Conservation (phyloP, 495 filamentous ascomycete genomes). For the Margaritispora aquatica region DNA sequence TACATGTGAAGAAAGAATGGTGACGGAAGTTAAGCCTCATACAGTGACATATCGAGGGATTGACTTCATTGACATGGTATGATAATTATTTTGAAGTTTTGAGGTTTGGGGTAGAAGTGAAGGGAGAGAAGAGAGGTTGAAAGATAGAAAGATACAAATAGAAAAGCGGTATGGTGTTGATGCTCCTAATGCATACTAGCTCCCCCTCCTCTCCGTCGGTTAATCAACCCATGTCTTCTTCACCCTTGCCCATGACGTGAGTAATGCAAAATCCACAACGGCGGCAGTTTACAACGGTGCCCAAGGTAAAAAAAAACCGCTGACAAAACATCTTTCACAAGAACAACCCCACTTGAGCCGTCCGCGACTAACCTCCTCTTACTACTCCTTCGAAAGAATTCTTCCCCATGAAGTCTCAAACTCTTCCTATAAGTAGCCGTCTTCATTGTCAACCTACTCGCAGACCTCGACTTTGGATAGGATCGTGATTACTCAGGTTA, state of each 20-base stretch:
- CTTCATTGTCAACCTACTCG: not conserved
- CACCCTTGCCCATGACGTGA: no score
- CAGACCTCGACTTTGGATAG: not conserved
- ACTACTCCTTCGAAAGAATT: not conserved
- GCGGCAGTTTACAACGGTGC: not conserved
- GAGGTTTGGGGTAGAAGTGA: no score
- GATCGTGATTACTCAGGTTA: not conserved
- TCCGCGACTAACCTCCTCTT: not conserved
- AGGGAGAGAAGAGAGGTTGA: no score
- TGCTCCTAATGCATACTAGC: constrained; percentile 2
- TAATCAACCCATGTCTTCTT: not conserved
- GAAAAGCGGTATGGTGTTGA: constrained; percentile 14
- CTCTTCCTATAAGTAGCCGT: not conserved
- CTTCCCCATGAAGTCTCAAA: not conserved
- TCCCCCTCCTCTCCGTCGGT: not conserved
- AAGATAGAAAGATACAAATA: no score
- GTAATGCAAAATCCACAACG: not conserved
- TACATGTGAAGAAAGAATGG: no score
- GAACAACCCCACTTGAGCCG: not conserved
- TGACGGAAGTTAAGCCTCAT: no score
- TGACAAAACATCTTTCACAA: not conserved
- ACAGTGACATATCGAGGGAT: no score
- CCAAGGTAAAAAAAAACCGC: not conserved
- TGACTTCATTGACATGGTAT: no score
- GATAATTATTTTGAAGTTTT: no score